phyloP scores from a whole-genome alignment of 305 asterid genomes.

The Stenogyne calaminthoides region DNA sequence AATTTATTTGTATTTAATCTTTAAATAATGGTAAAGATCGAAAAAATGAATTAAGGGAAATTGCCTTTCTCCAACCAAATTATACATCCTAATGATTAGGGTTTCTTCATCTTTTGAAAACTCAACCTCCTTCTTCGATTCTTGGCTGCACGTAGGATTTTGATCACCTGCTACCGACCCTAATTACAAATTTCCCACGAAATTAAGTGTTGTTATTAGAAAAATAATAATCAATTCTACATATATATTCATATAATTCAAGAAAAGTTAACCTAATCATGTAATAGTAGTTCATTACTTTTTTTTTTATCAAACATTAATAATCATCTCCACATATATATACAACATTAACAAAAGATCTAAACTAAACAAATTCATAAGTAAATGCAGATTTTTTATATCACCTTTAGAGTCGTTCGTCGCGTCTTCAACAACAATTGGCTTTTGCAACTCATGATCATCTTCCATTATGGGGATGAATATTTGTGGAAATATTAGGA shows the following conservation, averaged over 20 bases:
- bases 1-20: not conserved
- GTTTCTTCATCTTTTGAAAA: slow-evolving; percentile 55
- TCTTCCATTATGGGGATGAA: slow-evolving; percentile 35
- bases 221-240: not conserved
- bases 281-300: not conserved
- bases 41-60: not conserved
- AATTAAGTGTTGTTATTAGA: not conserved
- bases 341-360: not conserved
- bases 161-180: slow-evolving; percentile 30
- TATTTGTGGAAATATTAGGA: not conserved
- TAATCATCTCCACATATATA: not conserved
- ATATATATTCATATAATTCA: not conserved
- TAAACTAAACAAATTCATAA: not conserved
- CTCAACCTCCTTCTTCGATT: slow-evolving; percentile 37
- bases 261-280: not conserved
- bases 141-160: slow-evolving; percentile 25
- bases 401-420: slow-evolving; percentile 35
- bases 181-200: not conserved
- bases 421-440: slow-evolving; percentile 5
- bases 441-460: slow-evolving; percentile 26
- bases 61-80: slow-evolving; percentile 59
- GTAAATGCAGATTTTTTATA: not conserved
- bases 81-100: slow-evolving; percentile 59
- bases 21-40: not conserved
- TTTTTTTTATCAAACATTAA: not conserved